Base-by-base conservation (phyloP, 2,329 filamentous ascomycete genomes). In the Escovopsis sp. region DNA sequence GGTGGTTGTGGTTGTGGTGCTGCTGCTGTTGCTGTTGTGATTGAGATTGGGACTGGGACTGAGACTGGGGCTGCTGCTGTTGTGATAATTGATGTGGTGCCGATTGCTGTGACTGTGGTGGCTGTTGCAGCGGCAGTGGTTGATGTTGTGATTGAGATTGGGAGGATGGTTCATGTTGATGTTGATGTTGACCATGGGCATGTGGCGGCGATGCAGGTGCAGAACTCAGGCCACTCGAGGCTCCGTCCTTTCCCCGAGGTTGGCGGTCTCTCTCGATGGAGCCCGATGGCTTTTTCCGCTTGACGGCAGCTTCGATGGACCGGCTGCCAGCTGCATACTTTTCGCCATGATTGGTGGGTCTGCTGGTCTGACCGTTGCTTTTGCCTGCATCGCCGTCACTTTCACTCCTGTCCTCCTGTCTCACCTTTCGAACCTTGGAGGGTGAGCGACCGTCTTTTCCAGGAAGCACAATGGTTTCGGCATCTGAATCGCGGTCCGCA, bases 391-490 rank as follows among this genome's bases (percentile, higher is more conserved):
- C 63, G 41, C 61, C 66, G 47, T 77, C 74, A 43, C 69, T 67
- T 44, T 77, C 75, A 51, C 70, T 74, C 53, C 67, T 72, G 54
- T 79, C 75, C 55, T 81, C 78, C 49, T 80, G 74, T 56, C 79
- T 80, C 38, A 74, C 65, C 59, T 80, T 80, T 45, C 75, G 70
- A 45, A 67, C 66, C 58, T 80, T 80, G 45, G 75, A 73, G 1
- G 75, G 76, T 23, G 76, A 80, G 52, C 75, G 65, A 34, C 74
- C 75, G 55, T 80, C 73, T 54, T 80, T 81, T 26, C 75, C 75
- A 10, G 76, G 70, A 32, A 82, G 59, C 33, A 84, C 78, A 47
- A 83, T 80, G 12, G 80, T 84, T 61, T 84, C 80, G 39, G 80
- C 79, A 54, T 84, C 80, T 1, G 80, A 84, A 52, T 80, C 77